These are phyloP conservation scores for Chrysochromulina parva DNA, from an alignment of 78 protist species.

Conservation along the genomic window DNA sequence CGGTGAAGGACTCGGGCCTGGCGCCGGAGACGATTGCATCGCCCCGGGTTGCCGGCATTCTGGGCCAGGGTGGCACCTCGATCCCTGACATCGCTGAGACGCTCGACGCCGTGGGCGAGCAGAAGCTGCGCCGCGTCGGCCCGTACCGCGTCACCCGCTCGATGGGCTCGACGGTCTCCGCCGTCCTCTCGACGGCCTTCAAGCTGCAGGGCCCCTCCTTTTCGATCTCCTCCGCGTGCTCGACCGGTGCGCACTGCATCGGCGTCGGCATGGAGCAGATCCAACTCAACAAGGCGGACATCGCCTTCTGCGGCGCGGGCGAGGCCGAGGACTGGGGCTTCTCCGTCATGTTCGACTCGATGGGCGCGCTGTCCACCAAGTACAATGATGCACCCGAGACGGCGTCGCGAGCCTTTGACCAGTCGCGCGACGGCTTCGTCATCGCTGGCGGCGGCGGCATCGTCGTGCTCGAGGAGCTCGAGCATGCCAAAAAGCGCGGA, in stretches of 20 bases:
- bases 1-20: constrained; percentile 12
- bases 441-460: constrained; percentile 52
- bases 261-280: constrained; percentile 16
- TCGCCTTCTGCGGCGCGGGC: constrained; percentile 36
- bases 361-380: constrained; percentile 49
- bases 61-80: constrained; percentile 50
- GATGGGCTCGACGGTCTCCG: constrained; percentile 43
- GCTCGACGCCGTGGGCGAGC: constrained; percentile 8
- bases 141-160: constrained; percentile 43
- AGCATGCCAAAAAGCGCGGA: constrained; percentile 29
- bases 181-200: constrained; percentile 36
- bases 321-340: constrained; percentile 45
- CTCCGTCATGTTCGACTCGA: constrained; percentile 46
- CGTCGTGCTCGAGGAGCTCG: constrained; percentile 39
- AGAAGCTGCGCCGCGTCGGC: background rate
- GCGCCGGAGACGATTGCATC: background rate
- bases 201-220: constrained; percentile 40
- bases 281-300: constrained; percentile 39
- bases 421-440: constrained; percentile 50
- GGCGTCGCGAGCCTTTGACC: constrained; percentile 48
- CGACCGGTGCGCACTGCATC: constrained; percentile 50
- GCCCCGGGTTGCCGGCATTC: constrained; percentile 27
- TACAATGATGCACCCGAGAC: constrained; percentile 27
- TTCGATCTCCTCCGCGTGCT: constrained; percentile 50
- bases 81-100: constrained; percentile 9